Evolutionary conservation across 164 flowering plant species (phyloP), one percentile per base, ranked within the genome.

Genomic region (Sedum album): DNA sequence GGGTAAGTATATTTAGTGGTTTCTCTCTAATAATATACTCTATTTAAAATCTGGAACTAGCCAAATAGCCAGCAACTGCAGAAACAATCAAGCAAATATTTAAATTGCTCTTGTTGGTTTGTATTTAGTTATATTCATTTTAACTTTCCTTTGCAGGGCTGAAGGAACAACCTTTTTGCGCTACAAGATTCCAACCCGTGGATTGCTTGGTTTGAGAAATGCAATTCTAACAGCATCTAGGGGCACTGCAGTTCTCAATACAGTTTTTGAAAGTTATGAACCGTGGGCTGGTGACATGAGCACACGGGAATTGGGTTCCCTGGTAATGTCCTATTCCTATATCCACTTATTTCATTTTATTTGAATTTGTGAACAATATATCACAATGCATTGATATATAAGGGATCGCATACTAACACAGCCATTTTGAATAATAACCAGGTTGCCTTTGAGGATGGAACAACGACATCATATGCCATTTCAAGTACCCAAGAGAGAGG

Each of bases 161-260:
- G 96, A 90, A 73, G 97, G 99, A 68, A 91, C 96, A 66, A 79
- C 82, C 25, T 33, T 86, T 14, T 76, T 94, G 46, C 88, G 83
- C 68, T 91, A 94, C 75, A 87, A 85, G 79, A 91, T 94, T 67
- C 99, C 99, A 39, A 94, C 99, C n/a, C 95, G 97, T 74, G 96
- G 97, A 30, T 93, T 94, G 75, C 88, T 94, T 68, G 97, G 99
- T 68, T 65, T 91, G 77, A 71, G 97, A 49, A 94, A 94, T 82
- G 90, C 93, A 69, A 90, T 94, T 71, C 79, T 94, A 60, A 94
- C 96, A 4, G 99, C 96, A 77, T 85, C 97, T 69, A 86, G 96
- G 65, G 99, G 99, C 75, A 94, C 99, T 60, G 99, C 99, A 57
- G 75, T 91, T 68, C 92, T 94, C 71, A 91, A 88, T 78, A 94